Evolutionary conservation across 225 moss, liverwort and hornwort species (phyloP).

Genomic region (Bryum argenteum): DNA sequence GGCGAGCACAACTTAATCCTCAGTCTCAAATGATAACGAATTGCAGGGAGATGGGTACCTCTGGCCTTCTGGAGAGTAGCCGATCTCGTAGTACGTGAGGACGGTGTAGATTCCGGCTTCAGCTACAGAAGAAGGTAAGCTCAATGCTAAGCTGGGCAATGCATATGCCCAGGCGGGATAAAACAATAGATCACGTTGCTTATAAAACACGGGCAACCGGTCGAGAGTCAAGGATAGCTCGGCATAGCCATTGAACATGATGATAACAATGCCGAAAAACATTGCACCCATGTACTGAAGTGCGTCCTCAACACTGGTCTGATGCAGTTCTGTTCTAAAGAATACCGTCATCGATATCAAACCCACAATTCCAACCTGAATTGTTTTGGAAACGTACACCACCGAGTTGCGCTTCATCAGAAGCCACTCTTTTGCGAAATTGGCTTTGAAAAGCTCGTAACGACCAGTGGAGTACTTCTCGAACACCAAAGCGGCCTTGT

Average conservation of each 20-base stretch:
- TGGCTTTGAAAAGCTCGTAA: conserved; percentile 59
- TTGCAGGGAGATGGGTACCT: conserved; percentile 24
- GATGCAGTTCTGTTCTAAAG: conserved; percentile 42
- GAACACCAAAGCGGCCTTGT: conserved; percentile 56
- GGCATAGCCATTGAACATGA: conserved; percentile 64
- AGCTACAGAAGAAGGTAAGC: conserved; percentile 57
- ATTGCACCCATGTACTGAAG: conserved; percentile 56
- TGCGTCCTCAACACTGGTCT: conserved; percentile 26
- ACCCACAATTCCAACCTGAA: conserved; percentile 63
- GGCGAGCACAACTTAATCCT: too few species aligned
- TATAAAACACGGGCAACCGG: conserved; percentile 60
- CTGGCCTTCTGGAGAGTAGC: conserved; percentile 46
- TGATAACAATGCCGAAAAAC: conserved; percentile 57
- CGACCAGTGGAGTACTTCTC: conserved; percentile 44
- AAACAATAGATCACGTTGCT: conserved; percentile 58
- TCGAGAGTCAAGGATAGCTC: conserved; percentile 59
- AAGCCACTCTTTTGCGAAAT: conserved; percentile 63
- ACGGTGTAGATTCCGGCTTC: conserved; percentile 57
- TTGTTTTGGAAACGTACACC: conserved; percentile 58
- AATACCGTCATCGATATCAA: conserved; percentile 60
- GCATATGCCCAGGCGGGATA: conserved; percentile 66
- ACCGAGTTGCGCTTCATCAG: conserved; percentile 61
- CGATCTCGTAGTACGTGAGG: conserved; percentile 56
- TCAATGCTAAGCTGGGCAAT: conserved; percentile 54
- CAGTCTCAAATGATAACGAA: background rate